Evolutionary conservation across 805 yeast genomes (phyloP), one percentile per base, ranked within the genome.

Genomic region (Debaryomyces hansenii): DNA sequence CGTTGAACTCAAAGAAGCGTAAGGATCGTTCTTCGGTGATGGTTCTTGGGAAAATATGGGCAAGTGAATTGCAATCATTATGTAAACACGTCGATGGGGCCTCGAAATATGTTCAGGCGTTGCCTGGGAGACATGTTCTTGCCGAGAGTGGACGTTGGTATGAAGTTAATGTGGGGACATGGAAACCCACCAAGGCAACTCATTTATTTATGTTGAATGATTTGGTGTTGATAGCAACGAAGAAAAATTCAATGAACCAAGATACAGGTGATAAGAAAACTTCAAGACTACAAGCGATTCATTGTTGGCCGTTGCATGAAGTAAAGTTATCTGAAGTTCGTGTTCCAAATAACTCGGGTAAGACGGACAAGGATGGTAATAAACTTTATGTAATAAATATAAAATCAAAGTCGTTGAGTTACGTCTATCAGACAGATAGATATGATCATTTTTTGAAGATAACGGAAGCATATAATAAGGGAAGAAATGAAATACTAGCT

Each of bases 51-150:
- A 83, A 83, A 56, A 79, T 87, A 72, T 90, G 97, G 96, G 86
- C 83, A 12, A 73, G 74, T 37, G 90, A 87, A 58, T 70, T 90
- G 58, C 80, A 78, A 45, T 76, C 80, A 7, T 67, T 90, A 42
- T 90, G 85, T 63, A 82, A 82, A 54, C 89, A 86, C 51, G 96
- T 91, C 12, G 96, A 91, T 52, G 95, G 96, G n/a, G 90, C 96
- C 0, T 91, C 87, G 55, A 87, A 87, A 57, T 80, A 78, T 49
- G 73, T 90, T 33, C 86, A 90, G 16, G 81, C 87, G 1, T 63
- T 79, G 6, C 89, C 91, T 0, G 94, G 91, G 3, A 77, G 96
- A 41, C 96, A 90, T 63, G 79, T 90, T 2, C 67, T 89, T 15
- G 78, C 83, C 8, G 94, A 90, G 56, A 82, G 90, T 60, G 85